Percentiles rank a stretch among this genome's conserved stretches.
Evolutionary conservation across 1,284 basidiomycete species (phyloP).

Genomic region (Papiliotrema laurentii): DNA sequence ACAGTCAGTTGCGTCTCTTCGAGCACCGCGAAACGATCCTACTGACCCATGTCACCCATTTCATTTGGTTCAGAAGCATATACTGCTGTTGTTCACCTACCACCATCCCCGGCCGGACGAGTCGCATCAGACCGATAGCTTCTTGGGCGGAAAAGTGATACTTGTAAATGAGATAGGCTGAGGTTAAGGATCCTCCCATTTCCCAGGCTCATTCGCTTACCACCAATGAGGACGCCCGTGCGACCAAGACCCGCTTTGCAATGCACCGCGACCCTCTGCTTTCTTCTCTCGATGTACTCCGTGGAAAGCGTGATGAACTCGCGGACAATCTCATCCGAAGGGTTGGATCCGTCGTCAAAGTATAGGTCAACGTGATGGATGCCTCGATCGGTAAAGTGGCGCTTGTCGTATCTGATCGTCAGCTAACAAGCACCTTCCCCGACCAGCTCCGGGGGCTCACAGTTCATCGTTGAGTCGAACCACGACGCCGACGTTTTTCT

Average conservation of each 20-base stretch:
- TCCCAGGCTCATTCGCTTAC: constrained; percentile 20
- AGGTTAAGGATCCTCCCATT: constrained; percentile 3
- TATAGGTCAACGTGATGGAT: constrained; percentile 82
- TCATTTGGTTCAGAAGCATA: constrained; percentile 91
- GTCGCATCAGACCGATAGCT: constrained; percentile 96
- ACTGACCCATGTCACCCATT: constrained; percentile 88
- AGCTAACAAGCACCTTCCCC: not conserved
- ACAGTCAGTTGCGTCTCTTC: constrained; percentile 51
- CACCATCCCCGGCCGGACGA: constrained; percentile 85
- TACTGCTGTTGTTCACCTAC: constrained; percentile 82
- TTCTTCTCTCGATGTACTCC: constrained; percentile 65
- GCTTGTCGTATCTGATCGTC: constrained; percentile 64
- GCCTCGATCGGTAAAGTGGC: constrained; percentile 75
- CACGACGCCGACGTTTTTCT: constrained; percentile 82
- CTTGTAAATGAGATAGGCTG: constrained; percentile 96
- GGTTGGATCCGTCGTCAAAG: constrained; percentile 83
- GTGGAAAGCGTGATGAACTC: constrained; percentile 85
- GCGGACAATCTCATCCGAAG: constrained; percentile 87
- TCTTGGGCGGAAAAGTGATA: constrained; percentile 98
- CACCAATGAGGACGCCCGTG: constrained; percentile 81
- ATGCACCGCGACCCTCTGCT: constrained; percentile 72
- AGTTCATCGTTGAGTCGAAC: constrained; percentile 91
- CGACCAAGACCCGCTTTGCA: constrained; percentile 53
- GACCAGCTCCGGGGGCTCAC: constrained; percentile 5
- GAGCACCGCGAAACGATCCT: constrained; percentile 52